These are phyloP conservation scores for Metschnikowia lunata DNA, from an alignment of 805 yeast genomes.

Conservation along the genomic window DNA sequence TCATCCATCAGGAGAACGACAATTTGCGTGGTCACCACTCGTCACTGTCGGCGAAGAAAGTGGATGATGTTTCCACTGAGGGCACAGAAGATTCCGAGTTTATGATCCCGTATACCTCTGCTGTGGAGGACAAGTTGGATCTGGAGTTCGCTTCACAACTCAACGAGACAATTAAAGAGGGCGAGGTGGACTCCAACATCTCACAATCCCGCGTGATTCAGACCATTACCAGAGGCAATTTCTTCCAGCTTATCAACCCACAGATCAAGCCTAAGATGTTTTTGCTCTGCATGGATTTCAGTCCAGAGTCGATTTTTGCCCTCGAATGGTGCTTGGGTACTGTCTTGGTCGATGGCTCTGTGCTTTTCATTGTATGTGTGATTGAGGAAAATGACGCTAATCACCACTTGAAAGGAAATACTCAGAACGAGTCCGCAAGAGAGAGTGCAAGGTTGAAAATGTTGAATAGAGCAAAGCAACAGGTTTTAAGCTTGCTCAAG, in stretches of 20 bases:
- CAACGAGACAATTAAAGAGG: slow-evolving; percentile 50
- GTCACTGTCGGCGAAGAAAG: background rate
- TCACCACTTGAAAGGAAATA: slow-evolving; percentile 39
- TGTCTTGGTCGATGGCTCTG: slow-evolving; percentile 76
- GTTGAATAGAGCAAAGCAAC: slow-evolving; percentile 42
- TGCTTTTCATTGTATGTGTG: slow-evolving; percentile 66
- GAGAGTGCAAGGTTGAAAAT: slow-evolving; percentile 36
- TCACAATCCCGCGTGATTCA: slow-evolving; percentile 58
- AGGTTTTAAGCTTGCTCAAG: slow-evolving; percentile 47
- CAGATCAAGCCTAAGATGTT: slow-evolving; percentile 53
- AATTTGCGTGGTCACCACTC: slow-evolving; percentile 14
- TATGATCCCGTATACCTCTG: slow-evolving; percentile 64
- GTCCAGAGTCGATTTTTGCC: slow-evolving; percentile 79
- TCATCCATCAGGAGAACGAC: slow-evolving; percentile 55
- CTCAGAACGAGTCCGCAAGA: slow-evolving; percentile 31
- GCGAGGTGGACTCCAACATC: slow-evolving; percentile 51
- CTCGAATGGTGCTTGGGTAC: slow-evolving; percentile 88
- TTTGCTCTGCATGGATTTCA: slow-evolving; percentile 74
- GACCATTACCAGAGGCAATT: slow-evolving; percentile 66
- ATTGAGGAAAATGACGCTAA: slow-evolving; percentile 40
- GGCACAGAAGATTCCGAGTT: slow-evolving; percentile 19
- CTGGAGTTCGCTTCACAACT: slow-evolving; percentile 52
- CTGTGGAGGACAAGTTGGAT: slow-evolving; percentile 60
- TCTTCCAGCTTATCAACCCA: slow-evolving; percentile 48
- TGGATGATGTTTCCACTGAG: slow-evolving; percentile 4